Evolutionary conservation across 2,329 filamentous ascomycete species (phyloP), one percentile per base, ranked within the genome.

Genomic region (Diplodia mutila): DNA sequence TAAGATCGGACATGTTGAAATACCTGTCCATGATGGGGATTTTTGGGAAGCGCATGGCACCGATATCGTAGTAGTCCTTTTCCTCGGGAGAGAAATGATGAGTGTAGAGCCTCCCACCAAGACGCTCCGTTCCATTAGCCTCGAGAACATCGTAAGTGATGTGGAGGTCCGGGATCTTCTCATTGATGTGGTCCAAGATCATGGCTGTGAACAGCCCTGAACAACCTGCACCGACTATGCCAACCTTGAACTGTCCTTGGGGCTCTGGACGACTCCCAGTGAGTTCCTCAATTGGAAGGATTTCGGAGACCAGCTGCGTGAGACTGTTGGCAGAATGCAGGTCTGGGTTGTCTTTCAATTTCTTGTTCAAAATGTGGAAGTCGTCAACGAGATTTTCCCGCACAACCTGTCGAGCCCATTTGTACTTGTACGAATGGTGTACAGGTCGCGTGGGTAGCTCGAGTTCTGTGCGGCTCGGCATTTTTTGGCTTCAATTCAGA

Each of bases 11-110:
- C 1, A 18, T 42, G 7, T 16, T 16, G 3, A 51, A 8, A 16
- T 51, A 51, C 48, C 48, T 51, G 63, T 68, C 32, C 78, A 78
- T 80, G 61, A 71, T 70, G 4, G 69, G 52, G 34, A 74, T 80
- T 4, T 78, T 46, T 0, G 80, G 80, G 66, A 75, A 80, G 18
- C 80, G 70, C 80, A 81, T 81, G 4, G 80, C 79, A 0, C 80
- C 80, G 39, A 81, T 70, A 68, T 82, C 80, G 63, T 80, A 81
- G 69, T 82, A 82, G 68, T 80, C 74, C 61, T 79, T 76, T 52
- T 64, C 39, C 4, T 65, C 46, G 1, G 74, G 57, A 53, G 66
- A 71, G 63, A 81, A 80, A 14, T 72, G 46, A 66, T 80, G 71
- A 0, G 79, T 80, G 55, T 73, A 79, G 4, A 78, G 46, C 14